Evolutionary conservation across 2,329 filamentous ascomycete species (phyloP).

Genomic region (Cytospora piceae): DNA sequence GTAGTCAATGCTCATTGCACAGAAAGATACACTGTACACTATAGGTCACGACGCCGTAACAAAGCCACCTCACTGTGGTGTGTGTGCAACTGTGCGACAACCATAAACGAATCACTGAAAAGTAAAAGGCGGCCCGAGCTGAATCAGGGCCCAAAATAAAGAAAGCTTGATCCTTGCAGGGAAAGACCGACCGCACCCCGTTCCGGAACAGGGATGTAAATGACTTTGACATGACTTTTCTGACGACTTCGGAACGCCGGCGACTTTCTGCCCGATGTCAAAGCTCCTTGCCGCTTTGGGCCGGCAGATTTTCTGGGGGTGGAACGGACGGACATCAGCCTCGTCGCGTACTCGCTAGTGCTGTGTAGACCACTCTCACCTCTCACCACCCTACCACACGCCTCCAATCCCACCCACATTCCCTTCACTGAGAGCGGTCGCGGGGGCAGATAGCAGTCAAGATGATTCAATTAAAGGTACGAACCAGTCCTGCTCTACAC

Average conservation of each 20-base stretch:
- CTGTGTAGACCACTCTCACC: too few species aligned
- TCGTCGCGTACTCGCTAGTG: background rate
- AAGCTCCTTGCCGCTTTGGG: constrained; percentile 16
- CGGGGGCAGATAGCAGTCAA: constrained; percentile 45
- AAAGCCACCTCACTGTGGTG: background rate
- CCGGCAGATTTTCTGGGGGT: constrained; percentile 25
- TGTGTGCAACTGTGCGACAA: constrained; percentile 18
- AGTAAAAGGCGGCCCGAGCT: constrained; percentile 28
- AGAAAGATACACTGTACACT: constrained; percentile 3
- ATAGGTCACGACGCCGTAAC: constrained; percentile 9
- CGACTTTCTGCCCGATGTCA: constrained; percentile 17
- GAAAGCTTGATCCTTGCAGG: constrained; percentile 8
- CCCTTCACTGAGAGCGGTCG: constrained; percentile 24
- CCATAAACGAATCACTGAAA: constrained; percentile 7
- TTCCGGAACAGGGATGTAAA: constrained; percentile 14
- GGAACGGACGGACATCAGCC: background rate
- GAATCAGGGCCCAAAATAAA: background rate
- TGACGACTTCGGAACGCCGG: constrained; percentile 11
- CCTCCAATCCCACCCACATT: constrained; percentile 6
- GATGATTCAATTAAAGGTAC: constrained; percentile 92
- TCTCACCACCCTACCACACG: constrained; percentile 7
- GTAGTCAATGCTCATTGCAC: background rate
- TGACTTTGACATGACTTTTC: background rate
- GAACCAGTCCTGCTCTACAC: background rate
- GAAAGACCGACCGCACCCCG: constrained; percentile 5